These are phyloP conservation scores for Leccinum sublutescens DNA, from an alignment of 768 basidiomycete species.

Conservation along the genomic window DNA sequence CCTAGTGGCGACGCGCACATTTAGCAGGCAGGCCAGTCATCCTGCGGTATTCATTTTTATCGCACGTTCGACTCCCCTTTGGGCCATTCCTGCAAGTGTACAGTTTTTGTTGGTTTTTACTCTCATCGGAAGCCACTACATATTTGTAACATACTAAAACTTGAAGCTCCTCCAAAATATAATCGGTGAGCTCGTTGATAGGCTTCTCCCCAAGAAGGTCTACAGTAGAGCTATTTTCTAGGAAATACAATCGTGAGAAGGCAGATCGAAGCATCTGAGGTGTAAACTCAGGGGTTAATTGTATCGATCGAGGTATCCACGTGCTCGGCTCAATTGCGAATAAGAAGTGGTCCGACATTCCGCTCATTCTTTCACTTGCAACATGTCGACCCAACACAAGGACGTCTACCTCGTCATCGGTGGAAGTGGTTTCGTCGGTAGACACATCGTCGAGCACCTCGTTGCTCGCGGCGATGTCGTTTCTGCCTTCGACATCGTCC, in stretches of 20 bases:
- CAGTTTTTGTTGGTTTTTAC: too few species aligned
- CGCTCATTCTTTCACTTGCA: background rate
- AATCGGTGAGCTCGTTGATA: too few species aligned
- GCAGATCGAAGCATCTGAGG: too few species aligned
- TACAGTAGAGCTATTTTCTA: too few species aligned
- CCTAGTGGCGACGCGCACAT: constrained; percentile 3
- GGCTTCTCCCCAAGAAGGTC: too few species aligned
- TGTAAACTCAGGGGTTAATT: background rate
- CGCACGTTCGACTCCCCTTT: background rate
- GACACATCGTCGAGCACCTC: constrained; percentile 87
- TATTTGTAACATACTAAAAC: too few species aligned
- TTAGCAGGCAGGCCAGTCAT: background rate
- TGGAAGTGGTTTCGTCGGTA: constrained; percentile 88
- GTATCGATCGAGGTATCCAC: background rate
- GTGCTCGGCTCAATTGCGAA: constrained; percentile 8
- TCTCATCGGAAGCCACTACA: too few species aligned
- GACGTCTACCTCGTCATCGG: constrained; percentile 92
- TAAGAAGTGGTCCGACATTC: constrained; percentile 5
- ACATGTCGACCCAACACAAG: constrained; percentile 30
- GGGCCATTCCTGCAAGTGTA: background rate
- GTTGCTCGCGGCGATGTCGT: constrained; percentile 77
- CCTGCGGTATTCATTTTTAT: background rate
- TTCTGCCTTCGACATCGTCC: constrained; percentile 88
- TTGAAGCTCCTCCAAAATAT: too few species aligned
- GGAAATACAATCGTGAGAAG: too few species aligned